phyloP scores from a whole-genome alignment of 2,329 filamentous ascomycete genomes.

The Volutella citrinella region DNA sequence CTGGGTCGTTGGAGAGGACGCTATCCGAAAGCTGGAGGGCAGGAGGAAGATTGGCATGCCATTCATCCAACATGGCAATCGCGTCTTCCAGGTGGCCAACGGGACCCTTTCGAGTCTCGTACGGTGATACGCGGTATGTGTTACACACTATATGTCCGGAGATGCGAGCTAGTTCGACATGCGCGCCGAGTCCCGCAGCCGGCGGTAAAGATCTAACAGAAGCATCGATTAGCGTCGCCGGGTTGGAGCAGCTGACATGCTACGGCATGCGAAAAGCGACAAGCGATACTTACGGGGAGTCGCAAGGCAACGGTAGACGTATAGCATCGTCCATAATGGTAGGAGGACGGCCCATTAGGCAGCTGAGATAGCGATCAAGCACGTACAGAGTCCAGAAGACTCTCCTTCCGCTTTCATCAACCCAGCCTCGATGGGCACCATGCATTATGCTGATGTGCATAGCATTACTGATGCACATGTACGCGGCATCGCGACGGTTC shows the following conservation, averaged over 20 bases:
- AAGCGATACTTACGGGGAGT: constrained; percentile 37
- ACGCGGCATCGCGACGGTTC: constrained; percentile 47
- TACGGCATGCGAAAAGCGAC: background rate
- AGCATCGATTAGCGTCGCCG: constrained; percentile 1
- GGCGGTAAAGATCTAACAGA: constrained; percentile 39
- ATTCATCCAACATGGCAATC: constrained; percentile 40
- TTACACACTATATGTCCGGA: constrained; percentile 47
- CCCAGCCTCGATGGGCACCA: constrained; percentile 43
- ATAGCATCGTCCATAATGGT: constrained; percentile 47
- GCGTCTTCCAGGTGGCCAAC: constrained; percentile 36
- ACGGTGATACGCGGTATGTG: constrained; percentile 40
- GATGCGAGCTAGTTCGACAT: constrained; percentile 46
- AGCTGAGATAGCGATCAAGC: constrained; percentile 48
- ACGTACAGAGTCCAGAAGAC: constrained; percentile 52
- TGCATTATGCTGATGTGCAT: constrained; percentile 48
- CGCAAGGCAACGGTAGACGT: constrained; percentile 37
- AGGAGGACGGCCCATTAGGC: constrained; percentile 47
- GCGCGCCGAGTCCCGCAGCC: constrained; percentile 41
- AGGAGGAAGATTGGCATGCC: constrained; percentile 36
- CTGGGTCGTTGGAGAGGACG: constrained; percentile 37
- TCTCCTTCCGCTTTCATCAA: constrained; percentile 42
- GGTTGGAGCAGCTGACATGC: too few species aligned
- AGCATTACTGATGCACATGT: constrained; percentile 44
- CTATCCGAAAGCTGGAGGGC: constrained; percentile 35
- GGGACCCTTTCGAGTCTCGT: constrained; percentile 21